Evolutionary conservation across 768 basidiomycete species (phyloP), one percentile per base, ranked within the genome.

Genomic region (Austroboletus festivus): DNA sequence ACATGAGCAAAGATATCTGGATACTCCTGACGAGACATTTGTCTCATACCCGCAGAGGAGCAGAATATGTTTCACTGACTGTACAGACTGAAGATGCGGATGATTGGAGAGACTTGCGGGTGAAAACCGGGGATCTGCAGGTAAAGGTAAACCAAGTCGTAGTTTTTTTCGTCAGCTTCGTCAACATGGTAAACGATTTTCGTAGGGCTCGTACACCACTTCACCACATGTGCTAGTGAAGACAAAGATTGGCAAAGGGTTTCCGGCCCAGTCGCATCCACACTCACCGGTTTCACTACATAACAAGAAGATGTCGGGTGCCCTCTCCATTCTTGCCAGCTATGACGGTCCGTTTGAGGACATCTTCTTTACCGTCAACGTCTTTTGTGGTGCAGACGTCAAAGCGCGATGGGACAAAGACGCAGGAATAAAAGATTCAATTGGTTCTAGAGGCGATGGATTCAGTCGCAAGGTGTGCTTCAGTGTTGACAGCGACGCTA

Each of bases 1-100:
- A 59, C 19, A 51, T 30, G 22, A 60, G 57, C 16, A 57, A 72
- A 23, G 83, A 89, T 38, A 73, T 96, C 6, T 95, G 87, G 89
- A 58, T 94, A 8, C 75, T 93, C 2, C 74, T 97, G 2, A 86
- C 85, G 0, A 80, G 91, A 23, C 94, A 98, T 63, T 63, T 86
- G 8, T 63, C 65, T 1, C 73, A 84, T 52, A 85, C 80, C n/a
- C 75, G 70, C 39, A 72, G 78, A 34, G 75, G 70, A 5, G 69
- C 76, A 1, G 85, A 89, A 51, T 93, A 82, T 61, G 82, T 90
- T 41, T 79, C 88, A 7, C 60, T 93, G 20, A 61, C 53, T 7
- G 61, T 68, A 23, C 47, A 48, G 15, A 43, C 49, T 73, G 71
- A 74, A 48, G 81, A 82, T 46, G 77, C 78, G 33, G 64, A 64